Conservation (phyloP, 2,329 filamentous ascomycete species). For the Nemania sp. region DNA sequence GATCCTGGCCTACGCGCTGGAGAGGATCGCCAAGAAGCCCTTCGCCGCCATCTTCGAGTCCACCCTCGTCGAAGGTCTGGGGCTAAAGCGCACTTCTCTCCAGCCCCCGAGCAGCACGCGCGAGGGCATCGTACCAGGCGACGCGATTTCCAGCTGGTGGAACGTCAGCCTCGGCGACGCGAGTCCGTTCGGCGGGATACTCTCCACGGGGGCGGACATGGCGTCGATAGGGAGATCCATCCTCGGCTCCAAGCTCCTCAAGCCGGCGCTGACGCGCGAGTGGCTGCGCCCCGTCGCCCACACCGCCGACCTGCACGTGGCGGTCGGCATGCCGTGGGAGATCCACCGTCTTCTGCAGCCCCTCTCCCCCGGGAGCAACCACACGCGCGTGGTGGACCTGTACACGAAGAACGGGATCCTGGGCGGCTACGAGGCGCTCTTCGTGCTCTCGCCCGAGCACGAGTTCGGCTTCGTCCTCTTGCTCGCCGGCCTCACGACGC, state of each 20-base stretch:
- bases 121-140: not conserved
- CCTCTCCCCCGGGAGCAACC: not conserved
- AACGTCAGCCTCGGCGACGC: not conserved
- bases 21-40: not conserved
- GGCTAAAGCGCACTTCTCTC: not conserved
- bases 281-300: not conserved
- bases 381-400: slow-evolving; percentile 1
- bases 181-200: not conserved
- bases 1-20: slow-evolving; percentile 1
- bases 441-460: slow-evolving; percentile 1
- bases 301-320: slow-evolving; percentile 2
- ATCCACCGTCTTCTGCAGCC: not conserved
- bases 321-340: slow-evolving; percentile 6
- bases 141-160: slow-evolving; percentile 6
- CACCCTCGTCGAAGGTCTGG: not conserved
- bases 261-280: not conserved
- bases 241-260: not conserved
- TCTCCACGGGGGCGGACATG: slow-evolving; percentile 2
- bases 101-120: not conserved
- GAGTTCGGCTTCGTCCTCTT: not conserved
- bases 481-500: not conserved
- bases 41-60: not conserved
- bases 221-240: not conserved
- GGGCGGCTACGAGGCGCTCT: not conserved
- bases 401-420: slow-evolving; percentile 5